These are phyloP conservation scores for Fraxinus cuspidata DNA, from an alignment of 257 asterid species.

Conservation along the genomic window DNA sequence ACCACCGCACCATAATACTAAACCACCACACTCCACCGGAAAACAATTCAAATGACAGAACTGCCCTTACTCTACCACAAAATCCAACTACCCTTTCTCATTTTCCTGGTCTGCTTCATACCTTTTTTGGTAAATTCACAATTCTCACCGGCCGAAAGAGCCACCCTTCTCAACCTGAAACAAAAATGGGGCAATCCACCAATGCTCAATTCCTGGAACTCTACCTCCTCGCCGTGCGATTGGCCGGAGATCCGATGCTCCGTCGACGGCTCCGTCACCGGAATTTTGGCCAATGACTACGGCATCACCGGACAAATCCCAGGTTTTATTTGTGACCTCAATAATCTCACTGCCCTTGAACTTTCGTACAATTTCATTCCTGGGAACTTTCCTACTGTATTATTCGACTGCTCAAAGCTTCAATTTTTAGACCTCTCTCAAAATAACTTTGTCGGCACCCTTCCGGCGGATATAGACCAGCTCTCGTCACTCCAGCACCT, in stretches of 20 bases:
- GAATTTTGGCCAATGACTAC: constrained; percentile 30
- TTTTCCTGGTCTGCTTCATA: constrained; percentile 28
- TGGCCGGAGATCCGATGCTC: constrained; percentile 44
- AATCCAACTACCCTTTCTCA: constrained; percentile 17
- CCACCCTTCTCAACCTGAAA: constrained; percentile 37
- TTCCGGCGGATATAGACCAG: constrained; percentile 56
- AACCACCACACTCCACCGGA: background rate
- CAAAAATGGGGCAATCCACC: constrained; percentile 29
- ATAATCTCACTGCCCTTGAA: constrained; percentile 49
- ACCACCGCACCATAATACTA: background rate
- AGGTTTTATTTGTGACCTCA: constrained; percentile 44
- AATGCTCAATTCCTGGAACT: constrained; percentile 22
- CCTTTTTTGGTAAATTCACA: constrained; percentile 48
- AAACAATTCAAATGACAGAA: constrained; percentile 34
- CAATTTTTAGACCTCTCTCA: constrained; percentile 58
- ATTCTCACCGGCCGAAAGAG: constrained; percentile 45
- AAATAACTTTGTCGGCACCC: constrained; percentile 53
- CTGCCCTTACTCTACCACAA: constrained; percentile 25
- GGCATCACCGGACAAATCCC: constrained; percentile 49
- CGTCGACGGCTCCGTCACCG: constrained; percentile 46
- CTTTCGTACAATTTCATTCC: constrained; percentile 43
- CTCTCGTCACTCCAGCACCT: constrained; percentile 47
- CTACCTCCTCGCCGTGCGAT: constrained; percentile 36
- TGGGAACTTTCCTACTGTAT: constrained; percentile 50
- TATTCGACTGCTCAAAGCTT: constrained; percentile 61